Percentiles rank a stretch among this genome's conserved stretches.
phyloP scores from a whole-genome alignment of 2,329 filamentous ascomycete genomes.

The Scortechinia acanthostroma region DNA sequence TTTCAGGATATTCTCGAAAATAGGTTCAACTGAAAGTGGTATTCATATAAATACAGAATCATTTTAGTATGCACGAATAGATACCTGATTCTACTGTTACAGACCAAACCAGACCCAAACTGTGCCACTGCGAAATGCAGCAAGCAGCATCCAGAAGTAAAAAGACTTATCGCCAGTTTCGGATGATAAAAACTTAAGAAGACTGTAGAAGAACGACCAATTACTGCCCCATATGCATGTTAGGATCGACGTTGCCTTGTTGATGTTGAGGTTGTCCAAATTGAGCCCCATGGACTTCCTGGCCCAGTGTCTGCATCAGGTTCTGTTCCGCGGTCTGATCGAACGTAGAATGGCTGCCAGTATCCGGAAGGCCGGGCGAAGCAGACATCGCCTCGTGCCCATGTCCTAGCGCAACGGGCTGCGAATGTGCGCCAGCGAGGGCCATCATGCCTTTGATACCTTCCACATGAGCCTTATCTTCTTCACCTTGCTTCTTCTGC shows the following conservation, averaged over 20 bases:
- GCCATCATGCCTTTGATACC: constrained; percentile 36
- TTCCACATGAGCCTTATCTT: constrained; percentile 35
- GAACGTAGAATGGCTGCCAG: constrained; percentile 17
- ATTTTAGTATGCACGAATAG: too few relatives aligned
- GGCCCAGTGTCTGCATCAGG: constrained; percentile 29
- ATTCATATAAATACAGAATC: too few relatives aligned
- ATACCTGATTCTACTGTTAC: too few relatives aligned
- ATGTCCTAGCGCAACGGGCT: constrained; percentile 15
- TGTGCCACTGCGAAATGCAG: too few relatives aligned
- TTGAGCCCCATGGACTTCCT: constrained; percentile 26
- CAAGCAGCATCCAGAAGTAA: too few relatives aligned
- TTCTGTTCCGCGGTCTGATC: constrained; percentile 30
- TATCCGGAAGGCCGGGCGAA: constrained; percentile 20
- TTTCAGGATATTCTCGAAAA: too few relatives aligned
- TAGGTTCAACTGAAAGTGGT: too few relatives aligned
- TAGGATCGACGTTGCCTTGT: constrained; percentile 7
- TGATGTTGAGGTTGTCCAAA: constrained; percentile 20
- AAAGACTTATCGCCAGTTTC: too few relatives aligned
- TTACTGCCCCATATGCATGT: not conserved
- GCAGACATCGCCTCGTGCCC: constrained; percentile 23
- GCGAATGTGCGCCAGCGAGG: constrained; percentile 28
- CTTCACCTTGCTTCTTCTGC: constrained; percentile 31
- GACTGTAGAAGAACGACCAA: too few relatives aligned
- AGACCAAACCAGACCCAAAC: too few relatives aligned
- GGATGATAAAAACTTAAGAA: too few relatives aligned